Conservation (phyloP, 805 yeast genomes). For the Schwanniomyces vanrijiae region DNA sequence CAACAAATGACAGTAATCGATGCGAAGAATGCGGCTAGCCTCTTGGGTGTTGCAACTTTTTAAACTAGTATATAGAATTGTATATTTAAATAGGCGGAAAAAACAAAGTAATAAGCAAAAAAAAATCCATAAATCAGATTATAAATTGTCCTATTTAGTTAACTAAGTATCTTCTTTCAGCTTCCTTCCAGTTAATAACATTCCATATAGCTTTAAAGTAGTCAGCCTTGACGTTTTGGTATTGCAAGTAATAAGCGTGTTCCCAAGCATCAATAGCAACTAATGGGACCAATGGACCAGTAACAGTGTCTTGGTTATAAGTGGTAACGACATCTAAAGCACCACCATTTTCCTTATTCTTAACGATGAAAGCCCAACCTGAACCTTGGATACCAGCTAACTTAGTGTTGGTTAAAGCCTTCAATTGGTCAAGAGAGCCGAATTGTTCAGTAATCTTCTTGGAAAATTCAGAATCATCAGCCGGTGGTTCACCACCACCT, state of each 20-base stretch:
- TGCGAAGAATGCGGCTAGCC: slow-evolving; percentile 79
- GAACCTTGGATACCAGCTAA: slow-evolving; percentile 53
- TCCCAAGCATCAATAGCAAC: slow-evolving; percentile 57
- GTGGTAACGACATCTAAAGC: slow-evolving; percentile 45
- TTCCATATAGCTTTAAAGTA: slow-evolving; percentile 52
- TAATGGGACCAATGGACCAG: slow-evolving; percentile 43
- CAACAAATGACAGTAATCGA: slow-evolving; percentile 45
- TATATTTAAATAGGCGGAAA: background rate
- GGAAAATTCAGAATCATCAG: slow-evolving; percentile 41
- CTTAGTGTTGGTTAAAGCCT: slow-evolving; percentile 39
- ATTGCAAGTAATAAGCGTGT: slow-evolving; percentile 54
- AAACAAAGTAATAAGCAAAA: background rate
- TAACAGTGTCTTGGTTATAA: slow-evolving; percentile 48
- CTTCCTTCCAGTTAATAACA: slow-evolving; percentile 51
- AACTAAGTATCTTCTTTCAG: slow-evolving; percentile 41
- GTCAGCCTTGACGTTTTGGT: slow-evolving; percentile 50
- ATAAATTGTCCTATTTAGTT: background rate
- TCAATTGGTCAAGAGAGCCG: slow-evolving; percentile 46
- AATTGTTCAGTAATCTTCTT: slow-evolving; percentile 38
- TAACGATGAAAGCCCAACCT: slow-evolving; percentile 54
- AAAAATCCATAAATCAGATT: background rate
- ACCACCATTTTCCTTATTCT: slow-evolving; percentile 45
- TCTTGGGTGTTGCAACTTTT: slow-evolving; percentile 77
- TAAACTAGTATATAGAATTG: slow-evolving; percentile 17
- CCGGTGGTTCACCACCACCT: slow-evolving; percentile 62